Base-by-base conservation (phyloP, 495 filamentous ascomycete species). In the Penicillium argentinense region DNA sequence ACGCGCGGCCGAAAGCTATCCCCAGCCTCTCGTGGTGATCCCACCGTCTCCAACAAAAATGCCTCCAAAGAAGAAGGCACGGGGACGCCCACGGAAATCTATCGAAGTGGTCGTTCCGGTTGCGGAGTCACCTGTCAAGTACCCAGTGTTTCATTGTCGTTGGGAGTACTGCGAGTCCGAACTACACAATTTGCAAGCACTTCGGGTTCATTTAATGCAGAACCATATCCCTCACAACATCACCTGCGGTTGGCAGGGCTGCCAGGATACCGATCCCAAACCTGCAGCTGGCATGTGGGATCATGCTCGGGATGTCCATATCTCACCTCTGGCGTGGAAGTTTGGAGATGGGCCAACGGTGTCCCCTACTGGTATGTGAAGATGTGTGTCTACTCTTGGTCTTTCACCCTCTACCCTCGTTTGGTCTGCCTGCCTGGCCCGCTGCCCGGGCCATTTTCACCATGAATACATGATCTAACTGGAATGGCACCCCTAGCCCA, bases 111-210 rank as follows among this genome's bases (percentile, higher is more conserved):
- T 32, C 0, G 46, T 47, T 29, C 40, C 39, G 7, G 16, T 18
- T 22, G 39, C 42, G 13, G 22, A 34, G 9, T 44, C 45, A 26
- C 27, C 42, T 14, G 27, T 42, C 3, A 29, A 60, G 2, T 78
- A 75, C 48, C 61, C 62, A 28, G 64, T 81, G 9, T 85, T 72
- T 62, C 63, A 72, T 27, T 91, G 87, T 59, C 53, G 67, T 25
- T 90, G 87, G 87, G 58, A 74, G 27, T 61, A 67, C 6, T 95
- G 89, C 56, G 71, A 73, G 4, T 80, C 83, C 0, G 77, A 89
- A 57, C 69, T 93, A 3, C 88, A 92, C 51, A 91, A 91, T 57
- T 59, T 89, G 24, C 77, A 83, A 2, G 82, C 82, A 1, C 71
- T 93, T 16, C 79, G 81, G 43, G 79, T 76, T 42, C 89, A 95